Conservation (phyloP, 306 rosid species). For the Cucumis cinereus region DNA sequence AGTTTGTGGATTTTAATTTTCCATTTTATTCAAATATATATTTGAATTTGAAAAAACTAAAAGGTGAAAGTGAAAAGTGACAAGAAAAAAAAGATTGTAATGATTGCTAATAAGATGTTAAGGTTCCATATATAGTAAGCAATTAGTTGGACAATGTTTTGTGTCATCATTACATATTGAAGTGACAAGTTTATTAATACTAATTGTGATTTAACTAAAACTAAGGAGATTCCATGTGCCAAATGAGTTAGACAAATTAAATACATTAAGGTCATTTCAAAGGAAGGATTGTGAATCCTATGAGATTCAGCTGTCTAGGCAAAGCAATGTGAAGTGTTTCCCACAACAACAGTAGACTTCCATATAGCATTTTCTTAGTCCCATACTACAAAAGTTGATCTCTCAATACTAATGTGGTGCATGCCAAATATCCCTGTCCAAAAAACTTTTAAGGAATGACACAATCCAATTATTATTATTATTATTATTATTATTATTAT, state of each 20-base stretch:
- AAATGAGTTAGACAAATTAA: background rate
- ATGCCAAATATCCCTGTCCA: background rate
- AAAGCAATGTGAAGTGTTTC: conserved; percentile 12
- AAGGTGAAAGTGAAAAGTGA: background rate
- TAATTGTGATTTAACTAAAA: conserved; percentile 12
- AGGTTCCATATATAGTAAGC: background rate
- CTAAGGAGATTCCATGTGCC: conserved; percentile 10
- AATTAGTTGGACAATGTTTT: background rate
- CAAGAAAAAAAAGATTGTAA: background rate
- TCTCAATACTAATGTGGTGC: background rate
- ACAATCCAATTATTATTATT: background rate
- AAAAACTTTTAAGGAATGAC: background rate
- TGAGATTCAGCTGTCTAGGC: conserved; percentile 4
- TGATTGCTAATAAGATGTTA: conserved; percentile 4
- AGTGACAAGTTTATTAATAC: background rate
- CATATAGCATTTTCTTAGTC: background rate
- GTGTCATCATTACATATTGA: background rate
- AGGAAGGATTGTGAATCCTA: background rate
- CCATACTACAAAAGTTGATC: background rate
- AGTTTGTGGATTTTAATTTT: background rate
- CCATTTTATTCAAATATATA: background rate
- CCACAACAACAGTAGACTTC: conserved; percentile 6
- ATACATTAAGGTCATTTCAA: conserved; percentile 8
- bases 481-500: too few species aligned
- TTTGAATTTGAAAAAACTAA: background rate